Percentiles rank a stretch among this genome's conserved stretches.
Conservation (phyloP, 2,329 filamentous ascomycete species). For the Scortechinia acanthostroma region DNA sequence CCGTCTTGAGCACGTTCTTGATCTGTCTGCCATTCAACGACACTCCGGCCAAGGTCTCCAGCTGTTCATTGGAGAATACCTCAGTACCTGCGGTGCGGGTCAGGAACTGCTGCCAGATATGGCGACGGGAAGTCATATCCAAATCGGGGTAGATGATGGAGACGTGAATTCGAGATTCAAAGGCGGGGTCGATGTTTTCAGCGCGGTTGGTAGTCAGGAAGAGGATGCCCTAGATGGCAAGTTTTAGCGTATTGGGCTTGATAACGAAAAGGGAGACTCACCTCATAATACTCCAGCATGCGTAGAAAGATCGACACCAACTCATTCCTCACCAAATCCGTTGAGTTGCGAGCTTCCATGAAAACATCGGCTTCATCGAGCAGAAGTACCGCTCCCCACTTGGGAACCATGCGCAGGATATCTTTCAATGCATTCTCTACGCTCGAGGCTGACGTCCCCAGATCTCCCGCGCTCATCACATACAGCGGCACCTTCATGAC, state of each 20-base stretch:
- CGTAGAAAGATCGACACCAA: slow-evolving; percentile 37
- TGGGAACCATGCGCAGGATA: slow-evolving; percentile 35
- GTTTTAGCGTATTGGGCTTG: no score
- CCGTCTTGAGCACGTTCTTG: slow-evolving; percentile 18
- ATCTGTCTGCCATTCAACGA: slow-evolving; percentile 21
- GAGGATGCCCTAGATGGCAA: slow-evolving; percentile 14
- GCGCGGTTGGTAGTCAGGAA: slow-evolving; percentile 20
- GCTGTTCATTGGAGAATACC: slow-evolving; percentile 8
- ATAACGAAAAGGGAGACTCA: neutral
- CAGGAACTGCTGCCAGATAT: slow-evolving; percentile 13
- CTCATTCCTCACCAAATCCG: slow-evolving; percentile 37
- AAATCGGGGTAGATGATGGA: neutral
- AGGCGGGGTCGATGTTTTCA: slow-evolving; percentile 19
- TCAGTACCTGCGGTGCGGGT: slow-evolving; percentile 7
- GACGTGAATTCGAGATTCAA: slow-evolving; percentile 6
- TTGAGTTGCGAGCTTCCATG: slow-evolving; percentile 33
- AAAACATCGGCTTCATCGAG: slow-evolving; percentile 46
- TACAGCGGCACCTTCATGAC: slow-evolving; percentile 33
- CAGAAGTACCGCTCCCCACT: slow-evolving; percentile 40
- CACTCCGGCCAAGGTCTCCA: slow-evolving; percentile 10
- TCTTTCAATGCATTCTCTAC: slow-evolving; percentile 37
- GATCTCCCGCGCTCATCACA: slow-evolving; percentile 34
- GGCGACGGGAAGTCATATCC: slow-evolving; percentile 8
- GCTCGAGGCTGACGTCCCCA: slow-evolving; percentile 30
- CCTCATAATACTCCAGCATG: slow-evolving; percentile 30